Percentiles rank a stretch among this genome's conserved stretches.
Conservation (phyloP, 495 filamentous ascomycete species). For the Neurospora pannonica region DNA sequence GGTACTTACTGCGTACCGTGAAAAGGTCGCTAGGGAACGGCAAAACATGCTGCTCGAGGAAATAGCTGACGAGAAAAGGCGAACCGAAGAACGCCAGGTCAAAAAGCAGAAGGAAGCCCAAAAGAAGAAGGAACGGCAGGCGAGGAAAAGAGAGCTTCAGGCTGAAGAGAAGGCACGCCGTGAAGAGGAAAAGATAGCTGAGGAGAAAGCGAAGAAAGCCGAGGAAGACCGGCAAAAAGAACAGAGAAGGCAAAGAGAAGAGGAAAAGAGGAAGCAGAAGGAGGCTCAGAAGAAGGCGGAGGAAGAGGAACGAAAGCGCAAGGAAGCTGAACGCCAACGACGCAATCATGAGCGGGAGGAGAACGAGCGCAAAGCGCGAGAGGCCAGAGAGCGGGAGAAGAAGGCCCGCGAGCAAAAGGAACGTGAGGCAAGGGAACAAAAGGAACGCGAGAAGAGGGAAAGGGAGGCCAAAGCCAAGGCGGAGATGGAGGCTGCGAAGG, state of each 20-base stretch:
- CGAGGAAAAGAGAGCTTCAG: constrained; percentile 71
- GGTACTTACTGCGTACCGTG: constrained; percentile 91
- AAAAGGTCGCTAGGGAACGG: constrained; percentile 89
- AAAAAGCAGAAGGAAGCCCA: constrained; percentile 91
- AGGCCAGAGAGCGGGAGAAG: constrained; percentile 76
- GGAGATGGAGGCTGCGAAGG: constrained; percentile 26
- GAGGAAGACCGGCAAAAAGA: constrained; percentile 73
- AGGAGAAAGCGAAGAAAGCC: constrained; percentile 68
- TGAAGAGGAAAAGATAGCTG: constrained; percentile 85
- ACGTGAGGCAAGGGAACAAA: constrained; percentile 59
- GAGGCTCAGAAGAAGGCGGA: constrained; percentile 87
- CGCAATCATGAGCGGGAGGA: constrained; percentile 76
- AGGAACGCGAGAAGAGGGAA: constrained; percentile 50
- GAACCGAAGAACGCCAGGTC: constrained; percentile 67
- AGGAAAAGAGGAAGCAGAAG: constrained; percentile 84
- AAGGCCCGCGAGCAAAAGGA: constrained; percentile 58
- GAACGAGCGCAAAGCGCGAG: constrained; percentile 68
- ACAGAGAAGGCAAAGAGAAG: constrained; percentile 67
- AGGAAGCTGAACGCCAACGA: constrained; percentile 53
- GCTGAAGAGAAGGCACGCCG: constrained; percentile 81
- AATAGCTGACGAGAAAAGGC: constrained; percentile 69
- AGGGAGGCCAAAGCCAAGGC: constrained; percentile 26
- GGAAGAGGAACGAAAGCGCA: constrained; percentile 69
- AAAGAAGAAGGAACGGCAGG: constrained; percentile 85
- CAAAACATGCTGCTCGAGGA: constrained; percentile 89